These are phyloP conservation scores for Streptanthus diversifolius DNA, from an alignment of 345 rosid genomes.

Conservation along the genomic window DNA sequence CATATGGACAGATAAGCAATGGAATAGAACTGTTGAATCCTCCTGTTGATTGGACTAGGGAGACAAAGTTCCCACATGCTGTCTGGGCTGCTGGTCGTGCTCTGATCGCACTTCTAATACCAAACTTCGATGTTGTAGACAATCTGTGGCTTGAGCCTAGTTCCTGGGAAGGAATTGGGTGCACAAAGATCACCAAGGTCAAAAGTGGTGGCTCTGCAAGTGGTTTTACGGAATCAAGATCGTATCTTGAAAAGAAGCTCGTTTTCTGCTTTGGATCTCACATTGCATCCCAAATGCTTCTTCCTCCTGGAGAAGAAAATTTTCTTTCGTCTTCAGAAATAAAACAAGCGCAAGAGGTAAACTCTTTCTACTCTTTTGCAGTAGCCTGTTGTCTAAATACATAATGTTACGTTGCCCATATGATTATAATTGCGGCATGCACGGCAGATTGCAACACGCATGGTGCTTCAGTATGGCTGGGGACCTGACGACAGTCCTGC, in stretches of 20 bases:
- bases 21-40: slow-evolving; percentile 86
- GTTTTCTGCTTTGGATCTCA: slow-evolving; percentile 94
- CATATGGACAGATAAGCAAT: slow-evolving; percentile 92
- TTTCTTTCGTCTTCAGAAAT: slow-evolving; percentile 73
- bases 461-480: slow-evolving; percentile 98
- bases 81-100: slow-evolving; percentile 98
- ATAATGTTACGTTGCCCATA: neutral
- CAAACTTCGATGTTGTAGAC: slow-evolving; percentile 81
- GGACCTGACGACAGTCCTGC: slow-evolving; percentile 96
- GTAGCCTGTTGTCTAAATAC: slow-evolving; percentile 3
- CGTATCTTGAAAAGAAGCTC: slow-evolving; percentile 92
- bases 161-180: slow-evolving; percentile 98
- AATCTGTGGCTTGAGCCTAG: slow-evolving; percentile 89
- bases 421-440: slow-evolving; percentile 30
- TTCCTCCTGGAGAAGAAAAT: slow-evolving; percentile 83
- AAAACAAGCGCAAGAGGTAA: slow-evolving; percentile 86
- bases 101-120: slow-evolving; percentile 69
- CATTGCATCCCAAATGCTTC: slow-evolving; percentile 79
- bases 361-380: slow-evolving; percentile 8
- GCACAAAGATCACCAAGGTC: slow-evolving; percentile 80
- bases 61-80: slow-evolving; percentile 84
- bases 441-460: slow-evolving; percentile 80
- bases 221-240: slow-evolving; percentile 76
- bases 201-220: slow-evolving; percentile 58
- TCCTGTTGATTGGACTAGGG: slow-evolving; percentile 86